Conservation (phyloP, 805 yeast species). For the Ogataea chonburiensis region DNA sequence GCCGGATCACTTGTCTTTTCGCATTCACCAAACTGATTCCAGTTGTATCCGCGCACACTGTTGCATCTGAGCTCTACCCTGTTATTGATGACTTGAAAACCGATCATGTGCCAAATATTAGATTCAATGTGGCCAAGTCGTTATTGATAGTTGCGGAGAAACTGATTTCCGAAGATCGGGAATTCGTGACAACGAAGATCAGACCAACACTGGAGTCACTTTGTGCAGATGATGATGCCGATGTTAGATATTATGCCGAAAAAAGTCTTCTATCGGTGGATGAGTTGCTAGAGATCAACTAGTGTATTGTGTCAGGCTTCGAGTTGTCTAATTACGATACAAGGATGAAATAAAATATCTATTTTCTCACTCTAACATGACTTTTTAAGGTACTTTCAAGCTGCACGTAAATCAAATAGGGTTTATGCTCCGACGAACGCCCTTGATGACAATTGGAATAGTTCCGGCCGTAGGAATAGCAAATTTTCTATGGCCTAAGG, state of each 20-base stretch:
- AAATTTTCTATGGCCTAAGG: conserved; percentile 53
- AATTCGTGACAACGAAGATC: conserved; percentile 50
- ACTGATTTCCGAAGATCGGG: conserved; percentile 36
- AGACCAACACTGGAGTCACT: conserved; percentile 65
- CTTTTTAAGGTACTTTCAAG: too few species aligned
- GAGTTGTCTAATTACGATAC: too few species aligned
- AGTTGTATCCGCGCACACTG: conserved; percentile 58
- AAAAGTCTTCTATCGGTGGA: conserved; percentile 39
- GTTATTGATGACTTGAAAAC: conserved; percentile 67
- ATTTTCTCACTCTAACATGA: too few species aligned
- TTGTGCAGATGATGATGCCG: conserved; percentile 73
- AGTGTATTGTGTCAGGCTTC: conserved; percentile 1
- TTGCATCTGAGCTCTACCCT: conserved; percentile 70
- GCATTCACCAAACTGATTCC: conserved; percentile 82
- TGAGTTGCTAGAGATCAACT: conserved; percentile 17
- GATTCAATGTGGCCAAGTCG: conserved; percentile 92
- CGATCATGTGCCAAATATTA: conserved; percentile 91
- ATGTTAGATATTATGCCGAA: conserved; percentile 82
- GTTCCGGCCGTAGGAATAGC: conserved; percentile 65
- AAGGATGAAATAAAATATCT: too few species aligned
- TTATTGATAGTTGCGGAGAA: conserved; percentile 60
- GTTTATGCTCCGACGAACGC: conserved; percentile 25
- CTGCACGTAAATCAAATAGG: too few species aligned
- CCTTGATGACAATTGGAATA: conserved; percentile 58
- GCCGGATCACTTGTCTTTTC: conserved; percentile 86